Conservation (phyloP, 2,329 filamentous ascomycete species). For the Talaromyces sp. region DNA sequence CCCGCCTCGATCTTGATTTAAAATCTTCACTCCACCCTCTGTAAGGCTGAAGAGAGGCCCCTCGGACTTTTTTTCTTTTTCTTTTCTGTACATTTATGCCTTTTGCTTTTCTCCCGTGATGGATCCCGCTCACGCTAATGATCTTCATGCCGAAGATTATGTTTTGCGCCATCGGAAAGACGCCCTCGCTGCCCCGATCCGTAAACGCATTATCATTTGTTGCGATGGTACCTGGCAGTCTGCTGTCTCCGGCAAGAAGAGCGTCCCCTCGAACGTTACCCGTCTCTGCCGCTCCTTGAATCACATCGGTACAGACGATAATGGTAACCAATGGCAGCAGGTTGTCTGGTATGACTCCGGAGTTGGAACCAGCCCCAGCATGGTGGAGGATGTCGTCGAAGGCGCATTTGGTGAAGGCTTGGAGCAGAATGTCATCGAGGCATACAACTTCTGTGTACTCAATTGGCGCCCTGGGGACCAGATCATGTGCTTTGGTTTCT, state of each 20-base stretch:
- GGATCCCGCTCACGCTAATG: not conserved
- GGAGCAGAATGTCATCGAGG: slow-evolving; percentile 24
- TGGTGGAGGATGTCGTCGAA: slow-evolving; percentile 27
- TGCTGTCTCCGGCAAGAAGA: slow-evolving; percentile 30
- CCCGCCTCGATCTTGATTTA: not conserved
- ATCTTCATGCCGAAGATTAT: slow-evolving; percentile 3
- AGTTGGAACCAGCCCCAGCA: slow-evolving; percentile 31
- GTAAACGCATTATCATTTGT: slow-evolving; percentile 36
- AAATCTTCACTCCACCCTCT: not conserved
- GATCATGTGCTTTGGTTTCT: slow-evolving; percentile 28
- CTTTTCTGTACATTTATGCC: not conserved
- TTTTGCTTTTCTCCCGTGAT: not conserved
- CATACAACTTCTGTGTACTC: slow-evolving; percentile 25
- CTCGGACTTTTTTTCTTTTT: too few species aligned
- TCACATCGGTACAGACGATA: slow-evolving; percentile 29
- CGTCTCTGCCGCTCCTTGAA: slow-evolving; percentile 35
- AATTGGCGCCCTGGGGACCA: slow-evolving; percentile 24
- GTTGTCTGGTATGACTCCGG: slow-evolving; percentile 39
- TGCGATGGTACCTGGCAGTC: slow-evolving; percentile 40
- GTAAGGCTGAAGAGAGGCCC: too few species aligned
- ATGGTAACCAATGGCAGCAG: slow-evolving; percentile 31
- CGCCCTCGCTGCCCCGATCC: slow-evolving; percentile 7
- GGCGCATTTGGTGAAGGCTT: slow-evolving; percentile 27
- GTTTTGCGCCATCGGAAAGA: slow-evolving; percentile 11
- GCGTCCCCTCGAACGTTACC: slow-evolving; percentile 37